Conservation (phyloP, 1,139 yeast species). For the Nakaseomyces kungkrabaensis region DNA sequence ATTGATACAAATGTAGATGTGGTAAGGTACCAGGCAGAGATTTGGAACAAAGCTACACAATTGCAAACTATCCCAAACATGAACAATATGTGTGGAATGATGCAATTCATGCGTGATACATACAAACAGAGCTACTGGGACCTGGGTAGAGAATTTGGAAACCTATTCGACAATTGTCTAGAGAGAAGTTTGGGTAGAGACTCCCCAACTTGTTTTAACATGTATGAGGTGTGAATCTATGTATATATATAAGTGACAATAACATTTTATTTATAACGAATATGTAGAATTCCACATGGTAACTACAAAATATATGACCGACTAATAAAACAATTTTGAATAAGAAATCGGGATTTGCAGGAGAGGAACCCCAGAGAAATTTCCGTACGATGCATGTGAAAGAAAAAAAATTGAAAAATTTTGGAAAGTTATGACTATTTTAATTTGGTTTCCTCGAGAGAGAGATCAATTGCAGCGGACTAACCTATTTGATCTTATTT, state of each 20-base stretch:
- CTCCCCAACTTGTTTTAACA: conserved; percentile 40
- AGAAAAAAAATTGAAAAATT: background rate
- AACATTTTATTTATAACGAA: too few relatives aligned
- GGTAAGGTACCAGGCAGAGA: conserved; percentile 32
- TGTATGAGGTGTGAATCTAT: conserved; percentile 31
- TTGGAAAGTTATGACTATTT: background rate
- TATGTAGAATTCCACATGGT: too few relatives aligned
- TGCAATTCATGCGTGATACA: conserved; percentile 39
- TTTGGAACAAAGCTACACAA: conserved; percentile 24
- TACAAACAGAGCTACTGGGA: conserved; percentile 49
- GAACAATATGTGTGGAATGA: conserved; percentile 45
- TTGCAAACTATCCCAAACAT: conserved; percentile 30
- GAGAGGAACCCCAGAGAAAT: too few relatives aligned
- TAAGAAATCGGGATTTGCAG: too few relatives aligned
- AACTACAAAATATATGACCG: too few relatives aligned
- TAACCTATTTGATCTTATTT: too few relatives aligned
- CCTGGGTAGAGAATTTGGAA: conserved; percentile 49
- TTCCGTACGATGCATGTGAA: background rate
- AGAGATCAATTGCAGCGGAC: too few relatives aligned
- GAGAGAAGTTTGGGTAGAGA: conserved; percentile 46
- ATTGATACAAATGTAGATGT: conserved; percentile 17
- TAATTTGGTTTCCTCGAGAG: background rate
- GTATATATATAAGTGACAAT: too few relatives aligned
- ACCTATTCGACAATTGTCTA: conserved; percentile 47
- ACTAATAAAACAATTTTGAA: too few relatives aligned